A percentile compares a stretch with the other conserved stretches of the same genome.
phyloP scores from a whole-genome alignment of 164 flowering plant genomes.

The Liquidambar formosana region DNA sequence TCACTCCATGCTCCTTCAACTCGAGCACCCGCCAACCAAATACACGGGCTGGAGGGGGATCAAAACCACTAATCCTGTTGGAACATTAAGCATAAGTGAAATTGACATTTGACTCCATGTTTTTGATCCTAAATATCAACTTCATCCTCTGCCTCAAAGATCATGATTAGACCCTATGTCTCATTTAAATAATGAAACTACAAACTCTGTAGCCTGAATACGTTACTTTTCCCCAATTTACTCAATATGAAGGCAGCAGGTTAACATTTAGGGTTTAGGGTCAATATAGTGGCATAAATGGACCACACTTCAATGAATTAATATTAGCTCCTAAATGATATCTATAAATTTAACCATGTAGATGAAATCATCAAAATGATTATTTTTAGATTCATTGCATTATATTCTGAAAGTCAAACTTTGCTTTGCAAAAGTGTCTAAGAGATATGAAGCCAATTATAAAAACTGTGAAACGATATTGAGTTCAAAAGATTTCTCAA shows the following conservation, averaged over 20 bases:
- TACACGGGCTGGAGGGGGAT: conserved; percentile 81
- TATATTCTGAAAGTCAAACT: too few species aligned
- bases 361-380: too few species aligned
- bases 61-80: conserved; percentile 57
- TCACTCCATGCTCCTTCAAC: conserved; percentile 76
- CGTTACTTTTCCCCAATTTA: neutral
- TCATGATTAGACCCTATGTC: neutral
- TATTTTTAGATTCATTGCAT: too few species aligned
- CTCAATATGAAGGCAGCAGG: neutral
- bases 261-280: too few species aligned
- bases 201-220: neutral
- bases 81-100: conserved; percentile 6
- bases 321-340: too few species aligned
- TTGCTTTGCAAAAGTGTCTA: too few species aligned
- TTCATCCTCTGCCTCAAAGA: neutral
- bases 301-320: too few species aligned
- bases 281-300: too few species aligned
- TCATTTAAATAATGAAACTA: neutral
- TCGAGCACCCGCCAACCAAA: conserved; percentile 84
- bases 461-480: too few species aligned
- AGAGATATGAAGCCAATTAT: too few species aligned
- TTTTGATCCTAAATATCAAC: neutral
- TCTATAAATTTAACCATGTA: too few species aligned
- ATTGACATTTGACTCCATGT: neutral
- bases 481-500: too few species aligned